Percentiles rank a stretch among this genome's conserved stretches.
phyloP scores from a whole-genome alignment of 306 rosid genomes.

The Citrullus mucosospermus region DNA sequence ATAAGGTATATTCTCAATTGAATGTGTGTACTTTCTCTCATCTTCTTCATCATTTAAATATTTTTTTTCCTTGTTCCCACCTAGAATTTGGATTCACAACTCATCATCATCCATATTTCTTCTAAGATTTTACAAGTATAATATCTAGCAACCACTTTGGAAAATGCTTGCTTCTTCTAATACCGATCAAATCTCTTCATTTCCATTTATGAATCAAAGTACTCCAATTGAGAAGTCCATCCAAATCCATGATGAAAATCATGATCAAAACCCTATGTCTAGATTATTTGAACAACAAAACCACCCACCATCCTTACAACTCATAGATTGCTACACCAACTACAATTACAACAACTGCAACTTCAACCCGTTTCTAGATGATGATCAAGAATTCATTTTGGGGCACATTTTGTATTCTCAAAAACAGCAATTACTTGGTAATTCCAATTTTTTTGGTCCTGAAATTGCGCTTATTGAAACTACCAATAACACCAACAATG shows the following conservation, averaged over 20 bases:
- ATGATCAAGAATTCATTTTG: constrained; percentile 14
- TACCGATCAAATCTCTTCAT: background rate
- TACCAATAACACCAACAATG: background rate
- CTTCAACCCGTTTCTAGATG: constrained; percentile 15
- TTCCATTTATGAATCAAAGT: background rate
- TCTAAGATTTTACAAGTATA: too few relatives aligned
- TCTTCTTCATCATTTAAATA: background rate
- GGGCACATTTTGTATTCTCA: constrained; percentile 25
- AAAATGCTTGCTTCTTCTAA: constrained; percentile 1
- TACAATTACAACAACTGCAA: background rate
- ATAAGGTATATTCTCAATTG: background rate
- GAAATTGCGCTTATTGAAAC: background rate
- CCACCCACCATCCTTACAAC: background rate
- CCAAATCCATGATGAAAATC: background rate
- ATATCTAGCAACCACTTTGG: too few relatives aligned
- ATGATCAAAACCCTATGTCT: background rate
- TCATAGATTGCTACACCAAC: background rate
- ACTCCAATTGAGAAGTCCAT: background rate
- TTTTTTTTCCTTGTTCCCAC: too few relatives aligned
- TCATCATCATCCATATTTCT: too few relatives aligned
- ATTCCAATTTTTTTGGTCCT: background rate
- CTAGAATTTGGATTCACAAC: background rate
- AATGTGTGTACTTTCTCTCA: too few relatives aligned
- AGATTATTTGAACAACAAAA: background rate
- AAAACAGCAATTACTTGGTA: constrained; percentile 12